Percentiles rank a stretch among this genome's conserved stretches.
These are phyloP conservation scores for Oehlia diaphana DNA, from an alignment of 192 early-diverging fungal genomes.

Conservation along the genomic window DNA sequence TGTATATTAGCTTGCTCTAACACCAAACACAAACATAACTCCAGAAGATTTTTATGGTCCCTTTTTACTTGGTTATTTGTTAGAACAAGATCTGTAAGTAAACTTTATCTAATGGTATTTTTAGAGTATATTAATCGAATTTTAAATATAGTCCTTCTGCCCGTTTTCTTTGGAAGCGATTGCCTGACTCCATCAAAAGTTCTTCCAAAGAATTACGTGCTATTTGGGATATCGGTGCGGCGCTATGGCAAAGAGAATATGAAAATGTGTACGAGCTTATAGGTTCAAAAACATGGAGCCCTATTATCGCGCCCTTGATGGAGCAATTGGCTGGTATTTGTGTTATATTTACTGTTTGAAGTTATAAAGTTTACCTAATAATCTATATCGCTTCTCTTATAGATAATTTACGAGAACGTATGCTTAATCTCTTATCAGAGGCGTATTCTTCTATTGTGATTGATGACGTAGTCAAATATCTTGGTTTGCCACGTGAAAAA, in stretches of 20 bases:
- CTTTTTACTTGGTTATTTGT: conserved; percentile 23
- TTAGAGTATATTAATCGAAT: conserved; percentile 4
- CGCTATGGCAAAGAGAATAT: conserved; percentile 29
- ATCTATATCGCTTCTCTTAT: not conserved
- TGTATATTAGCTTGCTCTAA: conserved; percentile 15
- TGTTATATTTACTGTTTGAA: not conserved
- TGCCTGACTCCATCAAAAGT: conserved; percentile 19
- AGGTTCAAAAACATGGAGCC: conserved; percentile 19
- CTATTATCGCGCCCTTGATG: conserved; percentile 23
- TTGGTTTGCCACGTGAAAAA: conserved; percentile 21
- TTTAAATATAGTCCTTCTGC: conserved; percentile 25
- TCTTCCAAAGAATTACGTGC: conserved; percentile 5
- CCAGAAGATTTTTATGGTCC: conserved; percentile 28
- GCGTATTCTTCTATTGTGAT: conserved; percentile 32
- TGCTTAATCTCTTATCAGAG: conserved; percentile 26
- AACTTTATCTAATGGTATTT: not conserved
- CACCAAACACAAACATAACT: conserved; percentile 12
- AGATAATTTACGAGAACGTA: conserved; percentile 25
- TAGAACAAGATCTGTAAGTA: conserved; percentile 32
- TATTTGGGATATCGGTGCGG: conserved; percentile 28
- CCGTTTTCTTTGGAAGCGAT: conserved; percentile 32
- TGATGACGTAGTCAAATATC: conserved; percentile 12
- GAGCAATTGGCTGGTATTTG: conserved; percentile 16
- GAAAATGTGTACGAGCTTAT: conserved; percentile 19
- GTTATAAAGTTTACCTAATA: not conserved